phyloP scores from a whole-genome alignment of 176 grass and related monocot genomes.

The Oryza officinalis region DNA sequence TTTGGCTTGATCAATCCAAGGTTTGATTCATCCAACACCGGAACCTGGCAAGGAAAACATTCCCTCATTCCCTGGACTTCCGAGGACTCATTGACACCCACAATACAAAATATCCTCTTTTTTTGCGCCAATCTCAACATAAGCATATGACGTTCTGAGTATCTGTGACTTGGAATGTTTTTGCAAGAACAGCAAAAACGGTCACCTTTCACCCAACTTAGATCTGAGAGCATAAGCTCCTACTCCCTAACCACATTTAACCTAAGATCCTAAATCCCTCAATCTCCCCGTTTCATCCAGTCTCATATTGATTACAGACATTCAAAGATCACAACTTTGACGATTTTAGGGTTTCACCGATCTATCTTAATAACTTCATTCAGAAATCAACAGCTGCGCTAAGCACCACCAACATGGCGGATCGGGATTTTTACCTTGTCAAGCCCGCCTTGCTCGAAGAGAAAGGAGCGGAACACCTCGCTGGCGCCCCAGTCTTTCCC shows the following conservation, averaged over 20 bases:
- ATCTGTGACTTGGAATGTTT: neutral
- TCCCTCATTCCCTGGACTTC: neutral
- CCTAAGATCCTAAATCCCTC: neutral
- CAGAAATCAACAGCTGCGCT: neutral
- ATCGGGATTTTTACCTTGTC: conserved; percentile 40
- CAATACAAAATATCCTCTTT: neutral
- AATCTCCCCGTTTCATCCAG: neutral
- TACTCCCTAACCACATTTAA: neutral
- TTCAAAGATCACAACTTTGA: neutral
- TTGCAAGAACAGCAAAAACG: neutral
- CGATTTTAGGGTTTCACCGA: neutral
- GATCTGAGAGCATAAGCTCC: neutral
- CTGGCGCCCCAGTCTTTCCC: conserved; percentile 81
- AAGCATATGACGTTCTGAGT: neutral
- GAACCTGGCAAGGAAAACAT: conserved; percentile 52
- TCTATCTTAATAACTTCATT: neutral
- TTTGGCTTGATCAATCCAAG: conserved; percentile 79
- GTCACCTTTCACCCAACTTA: neutral
- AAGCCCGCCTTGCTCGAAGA: conserved; percentile 78
- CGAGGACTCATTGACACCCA: neutral
- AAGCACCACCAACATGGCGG: neutral
- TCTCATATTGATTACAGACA: neutral
- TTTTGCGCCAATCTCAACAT: neutral
- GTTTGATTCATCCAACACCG: conserved; percentile 66
- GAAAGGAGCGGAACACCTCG: conserved; percentile 79